Evolutionary conservation across 345 rosid genomes (phyloP), one percentile per base, ranked within the genome.

Genomic region (Physaria fendleri): DNA sequence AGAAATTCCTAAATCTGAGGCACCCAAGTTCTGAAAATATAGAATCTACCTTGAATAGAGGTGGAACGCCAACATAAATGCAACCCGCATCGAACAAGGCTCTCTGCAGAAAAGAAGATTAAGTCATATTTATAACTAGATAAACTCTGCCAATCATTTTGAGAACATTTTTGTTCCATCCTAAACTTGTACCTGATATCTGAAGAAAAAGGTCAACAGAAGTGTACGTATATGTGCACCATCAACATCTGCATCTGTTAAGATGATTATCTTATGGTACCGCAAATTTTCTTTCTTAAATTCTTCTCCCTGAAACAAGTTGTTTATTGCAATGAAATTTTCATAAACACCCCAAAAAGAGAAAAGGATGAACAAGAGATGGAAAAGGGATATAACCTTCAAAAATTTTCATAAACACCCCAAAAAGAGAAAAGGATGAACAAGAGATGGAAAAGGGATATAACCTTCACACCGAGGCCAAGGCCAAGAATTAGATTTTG

Each of bases 171-270:
- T 45, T 22, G 38, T 14, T 38, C 6, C 27, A 30, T 47, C 7
- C 2, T 16, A 48, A 41, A 39, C 17, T 33, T 2, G 25, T 76
- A 94, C 99, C 99, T 87, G 99, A 77, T 90, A 94, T 90, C 96
- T 87, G 64, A 58, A 94, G 84, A 94, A 94, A 76, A 94, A 94
- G 15, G 97, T 94, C 73, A 94, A 66, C 6, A 94, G 72, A 56
- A 94, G 87, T 16, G 99, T 94, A 28, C 97, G 74, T 62, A 94
- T 94, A 71, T 94, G 99, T 64, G 99, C 99, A 71, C 97, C 99
- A 78, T 94, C 99, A 51, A 94, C 97, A 74, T 94, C 99, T 56
- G 99, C 99, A 84, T 94, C 99, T 32, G 99, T 94, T 69, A 94
- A 76, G 68, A 94, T 87, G 73, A 94, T 90, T 66, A 94, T 87